Base-by-base conservation (phyloP, 164 flowering plant genomes). In the Kalanchoe fedtschenkoi region DNA sequence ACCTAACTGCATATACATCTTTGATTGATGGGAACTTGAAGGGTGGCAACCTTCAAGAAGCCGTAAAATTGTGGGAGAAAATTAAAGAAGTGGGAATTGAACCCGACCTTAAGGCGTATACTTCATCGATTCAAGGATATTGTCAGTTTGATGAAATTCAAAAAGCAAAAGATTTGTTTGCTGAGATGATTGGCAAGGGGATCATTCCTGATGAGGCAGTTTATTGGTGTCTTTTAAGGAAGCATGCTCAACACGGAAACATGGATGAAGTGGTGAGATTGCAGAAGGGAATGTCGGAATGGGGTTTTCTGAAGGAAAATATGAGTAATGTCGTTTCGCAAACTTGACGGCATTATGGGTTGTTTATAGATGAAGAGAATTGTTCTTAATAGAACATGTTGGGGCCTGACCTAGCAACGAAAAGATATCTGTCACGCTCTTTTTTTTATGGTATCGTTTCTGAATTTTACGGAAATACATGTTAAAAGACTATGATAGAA, bases 21-120 rank as follows among this genome's bases (percentile, higher is more conserved):
- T 61, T 91, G 51, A 79, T 91, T 55, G 80, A 78, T 76, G 96
- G 92, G 37, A 70, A 85, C 65, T 54, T 88, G 77, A 91, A 83
- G 78, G 77, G 74, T 37, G 92, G 90, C 7, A 72, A 81, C 66
- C 65, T 83, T 72, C 63, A 77, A 21, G 88, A 77, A 70, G 95
- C 88, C 35, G 78, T 91, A 62, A 51, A 38, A 65, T 64, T 87
- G 63, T 69, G 74, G 47, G 63, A 73, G 60, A 71, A 61, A 69
- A 91, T 91, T 89, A 34, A 62, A 65, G 80, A 80, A 57, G 66
- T 43, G 58, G 89, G 84, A 38, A 19, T 91, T 65, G 83, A 85
- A 66, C 78, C 80, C 62, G 97, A 88, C 77, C 73, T 86, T 53
- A 67, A 76, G 68, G 78, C 88, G 33, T 91, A 88, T 66, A 80